Conservation (phyloP, 768 basidiomycete genomes). For the Termitomyces sp. region DNA sequence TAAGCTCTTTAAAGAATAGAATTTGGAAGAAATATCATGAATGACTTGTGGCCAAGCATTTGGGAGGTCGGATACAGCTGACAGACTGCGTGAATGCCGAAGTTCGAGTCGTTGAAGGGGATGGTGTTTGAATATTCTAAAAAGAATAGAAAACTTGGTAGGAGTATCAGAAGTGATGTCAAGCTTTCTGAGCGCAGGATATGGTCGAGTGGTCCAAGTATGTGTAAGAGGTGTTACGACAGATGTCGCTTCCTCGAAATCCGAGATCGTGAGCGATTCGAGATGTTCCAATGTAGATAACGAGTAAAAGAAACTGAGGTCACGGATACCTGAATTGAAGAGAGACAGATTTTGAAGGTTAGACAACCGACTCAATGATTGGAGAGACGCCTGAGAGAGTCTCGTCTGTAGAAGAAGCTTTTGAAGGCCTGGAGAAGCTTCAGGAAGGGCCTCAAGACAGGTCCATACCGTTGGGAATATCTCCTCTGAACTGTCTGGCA, state of each 20-base stretch:
- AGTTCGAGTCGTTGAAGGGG: conserved; percentile 4
- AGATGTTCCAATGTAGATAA: conserved; percentile 1
- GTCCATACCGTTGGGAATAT: conserved; percentile 1
- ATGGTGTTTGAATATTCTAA: conserved; percentile 3
- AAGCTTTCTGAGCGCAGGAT: conserved; percentile 1
- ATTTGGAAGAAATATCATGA: background rate
- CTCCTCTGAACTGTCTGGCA: background rate
- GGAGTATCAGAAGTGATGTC: background rate
- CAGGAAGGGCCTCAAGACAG: background rate
- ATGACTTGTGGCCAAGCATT: conserved; percentile 1
- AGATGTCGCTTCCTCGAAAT: background rate
- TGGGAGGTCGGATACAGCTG: background rate
- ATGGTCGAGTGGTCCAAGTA: background rate
- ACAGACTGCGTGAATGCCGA: background rate
- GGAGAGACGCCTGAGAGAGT: background rate
- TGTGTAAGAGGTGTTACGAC: background rate
- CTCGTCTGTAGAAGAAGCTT: background rate
- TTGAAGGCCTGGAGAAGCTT: background rate
- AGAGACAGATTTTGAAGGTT: background rate
- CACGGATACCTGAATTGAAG: background rate
- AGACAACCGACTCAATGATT: background rate
- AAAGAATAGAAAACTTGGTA: background rate
- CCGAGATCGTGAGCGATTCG: background rate
- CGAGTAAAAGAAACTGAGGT: conserved; percentile 1
- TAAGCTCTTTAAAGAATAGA: background rate